Conservation (phyloP, 73 alveolate species). For the Tetrahymena thermophila region DNA sequence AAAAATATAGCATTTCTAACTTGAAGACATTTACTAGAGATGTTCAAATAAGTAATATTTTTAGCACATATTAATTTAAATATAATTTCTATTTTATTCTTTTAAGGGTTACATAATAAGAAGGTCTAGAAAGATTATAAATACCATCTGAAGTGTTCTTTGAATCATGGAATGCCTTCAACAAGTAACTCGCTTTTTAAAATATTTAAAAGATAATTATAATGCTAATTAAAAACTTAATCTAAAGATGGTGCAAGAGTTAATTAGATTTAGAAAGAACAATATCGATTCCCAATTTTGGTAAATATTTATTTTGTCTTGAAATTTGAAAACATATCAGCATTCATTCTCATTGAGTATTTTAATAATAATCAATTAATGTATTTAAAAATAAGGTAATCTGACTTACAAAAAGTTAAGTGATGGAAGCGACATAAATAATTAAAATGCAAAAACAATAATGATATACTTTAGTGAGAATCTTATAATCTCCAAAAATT, state of each 20-base stretch:
- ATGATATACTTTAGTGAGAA: constrained; percentile 5
- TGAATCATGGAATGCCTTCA: not conserved
- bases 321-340: not conserved
- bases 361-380: constrained; percentile 8
- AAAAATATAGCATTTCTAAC: not conserved
- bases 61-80: not conserved
- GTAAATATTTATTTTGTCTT: not conserved
- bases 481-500: not conserved
- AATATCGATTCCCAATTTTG: constrained; percentile 29
- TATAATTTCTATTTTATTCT: not conserved
- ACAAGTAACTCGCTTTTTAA: not conserved
- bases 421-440: not conserved
- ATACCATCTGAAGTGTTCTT: not conserved
- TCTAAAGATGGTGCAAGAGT: constrained; percentile 30
- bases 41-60: not conserved
- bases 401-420: constrained; percentile 16
- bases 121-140: not conserved
- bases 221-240: constrained; percentile 1
- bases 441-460: constrained; percentile 22
- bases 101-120: not conserved
- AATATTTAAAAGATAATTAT: not conserved
- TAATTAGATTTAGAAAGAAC: constrained; percentile 36
- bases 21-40: not conserved
- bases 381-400: constrained; percentile 1
- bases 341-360: not conserved